These are phyloP conservation scores for Phylloporus sp. DNA, from an alignment of 768 basidiomycete species.

Conservation along the genomic window DNA sequence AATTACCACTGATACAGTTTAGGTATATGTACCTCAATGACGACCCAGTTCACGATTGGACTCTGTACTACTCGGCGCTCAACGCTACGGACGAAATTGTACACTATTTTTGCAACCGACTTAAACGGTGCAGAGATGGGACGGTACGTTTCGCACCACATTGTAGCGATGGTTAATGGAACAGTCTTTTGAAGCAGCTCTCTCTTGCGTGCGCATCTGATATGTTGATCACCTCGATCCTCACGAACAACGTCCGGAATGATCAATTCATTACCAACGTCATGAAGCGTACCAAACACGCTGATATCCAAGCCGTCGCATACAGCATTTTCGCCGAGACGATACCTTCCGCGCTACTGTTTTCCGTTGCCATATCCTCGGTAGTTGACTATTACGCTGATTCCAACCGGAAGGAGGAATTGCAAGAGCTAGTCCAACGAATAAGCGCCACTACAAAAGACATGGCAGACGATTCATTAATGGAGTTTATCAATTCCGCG, in stretches of 20 bases:
- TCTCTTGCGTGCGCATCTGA: conserved; percentile 24
- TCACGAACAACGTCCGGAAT: conserved; percentile 23
- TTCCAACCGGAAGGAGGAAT: conserved; percentile 30
- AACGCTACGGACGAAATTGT: conserved; percentile 26
- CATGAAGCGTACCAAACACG: conserved; percentile 3
- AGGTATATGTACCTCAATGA: conserved; percentile 39
- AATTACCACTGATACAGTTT: background rate
- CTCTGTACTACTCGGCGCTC: conserved; percentile 25
- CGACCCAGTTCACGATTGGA: conserved; percentile 32
- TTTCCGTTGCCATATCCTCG: conserved; percentile 52
- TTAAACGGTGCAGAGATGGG: conserved; percentile 17
- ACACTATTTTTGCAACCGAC: conserved; percentile 19
- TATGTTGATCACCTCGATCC: conserved; percentile 13
- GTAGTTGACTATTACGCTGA: conserved; percentile 60
- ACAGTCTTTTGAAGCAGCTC: background rate
- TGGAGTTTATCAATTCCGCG: conserved; percentile 46
- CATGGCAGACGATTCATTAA: conserved; percentile 28
- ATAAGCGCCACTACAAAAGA: conserved; percentile 30
- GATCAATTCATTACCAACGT: conserved; percentile 18
- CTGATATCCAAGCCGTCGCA: conserved; percentile 36
- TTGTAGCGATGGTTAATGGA: background rate
- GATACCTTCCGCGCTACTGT: conserved; percentile 53
- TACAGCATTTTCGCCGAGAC: conserved; percentile 49
- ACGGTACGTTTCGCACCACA: conserved; percentile 14
- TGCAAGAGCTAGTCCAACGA: conserved; percentile 36